Evolutionary conservation across 2,329 filamentous ascomycete genomes (phyloP), one percentile per base, ranked within the genome.

Genomic region (Plectosphaerella sp.): DNA sequence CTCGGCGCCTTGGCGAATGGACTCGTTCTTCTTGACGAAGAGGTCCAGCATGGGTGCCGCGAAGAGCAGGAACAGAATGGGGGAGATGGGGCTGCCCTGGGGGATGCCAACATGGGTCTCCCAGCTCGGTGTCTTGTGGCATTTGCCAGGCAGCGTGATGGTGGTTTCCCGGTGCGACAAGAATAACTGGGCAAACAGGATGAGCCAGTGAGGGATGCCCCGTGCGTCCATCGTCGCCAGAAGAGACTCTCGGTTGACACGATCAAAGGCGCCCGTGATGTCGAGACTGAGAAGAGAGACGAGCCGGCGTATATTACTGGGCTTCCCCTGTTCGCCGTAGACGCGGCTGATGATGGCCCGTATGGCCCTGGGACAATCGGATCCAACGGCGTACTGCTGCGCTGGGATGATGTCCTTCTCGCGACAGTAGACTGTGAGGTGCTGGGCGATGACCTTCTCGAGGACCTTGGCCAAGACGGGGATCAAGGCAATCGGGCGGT

Each of bases 331-430:
- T 7, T 33, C 28, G 11, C 8, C 4, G 28, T 33, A 33, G 3
- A 33, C 28, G 3, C 28, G 28, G n/a, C 35, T 35, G 42, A 45
- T 9, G 4, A 33, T 33, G 7, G 48, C 49, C 46, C 49, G 20
- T 12, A 50, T 51, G 45, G 48, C 52, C 48, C 52, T 47, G 51
- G 49, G 42, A 47, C 47, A 48, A 43, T 53, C 49, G 43, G 51
- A 53, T 50, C 51, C 51, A 50, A 24, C 33, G 3, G 45, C 3
- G 16, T 41, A 41, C 37, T 41, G 37, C 14, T 41, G 37, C 5
- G 6, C 5, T 2, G 37, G 37, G 8, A 9, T 41, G 22, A 33
- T 33, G 28, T 7, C 4, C 8, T 9, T 33, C 8, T 9, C 28
- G 4, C 28, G 28, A 12, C 28, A 33, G 8, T 7, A 15, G 14